These are phyloP conservation scores for Lantana camara DNA, from an alignment of 257 asterid genomes.

Conservation along the genomic window DNA sequence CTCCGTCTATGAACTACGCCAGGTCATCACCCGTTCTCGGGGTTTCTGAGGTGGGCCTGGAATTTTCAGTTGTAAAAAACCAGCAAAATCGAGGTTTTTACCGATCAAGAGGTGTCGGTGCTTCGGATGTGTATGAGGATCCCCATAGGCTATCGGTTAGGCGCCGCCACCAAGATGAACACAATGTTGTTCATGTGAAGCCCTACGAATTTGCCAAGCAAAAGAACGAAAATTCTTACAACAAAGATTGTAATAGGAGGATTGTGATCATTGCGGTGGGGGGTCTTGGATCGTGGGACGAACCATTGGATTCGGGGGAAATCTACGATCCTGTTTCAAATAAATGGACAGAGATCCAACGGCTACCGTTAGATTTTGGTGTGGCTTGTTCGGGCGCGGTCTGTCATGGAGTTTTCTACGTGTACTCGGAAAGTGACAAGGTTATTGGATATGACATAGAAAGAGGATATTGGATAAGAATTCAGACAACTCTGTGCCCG, in stretches of 20 bases:
- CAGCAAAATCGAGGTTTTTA: constrained; percentile 62
- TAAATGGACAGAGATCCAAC: constrained; percentile 89
- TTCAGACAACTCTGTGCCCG: constrained; percentile 62
- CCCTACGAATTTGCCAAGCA: constrained; percentile 44
- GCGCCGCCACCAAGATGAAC: constrained; percentile 75
- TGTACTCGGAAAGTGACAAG: constrained; percentile 84
- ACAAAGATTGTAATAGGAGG: constrained; percentile 42
- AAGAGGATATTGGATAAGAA: constrained; percentile 80
- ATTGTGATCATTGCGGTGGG: constrained; percentile 81
- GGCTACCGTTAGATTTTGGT: constrained; percentile 82
- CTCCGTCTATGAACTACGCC: constrained; percentile 78
- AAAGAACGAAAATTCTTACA: constrained; percentile 42
- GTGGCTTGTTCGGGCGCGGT: constrained; percentile 81
- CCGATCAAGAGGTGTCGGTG: constrained; percentile 70
- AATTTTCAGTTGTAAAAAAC: constrained; percentile 45
- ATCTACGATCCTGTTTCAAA: constrained; percentile 74
- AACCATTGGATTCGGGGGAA: constrained; percentile 80
- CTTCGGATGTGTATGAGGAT: constrained; percentile 89
- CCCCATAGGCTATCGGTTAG: constrained; percentile 92
- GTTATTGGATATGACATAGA: constrained; percentile 79
- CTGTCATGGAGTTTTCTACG: constrained; percentile 63
- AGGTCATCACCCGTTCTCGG: constrained; percentile 89
- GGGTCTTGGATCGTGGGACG: constrained; percentile 95
- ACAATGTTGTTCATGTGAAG: constrained; percentile 45
- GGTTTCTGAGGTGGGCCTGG: constrained; percentile 63